Percentiles rank a stretch among this genome's conserved stretches.
These are phyloP conservation scores for Diatrype stigma DNA, from an alignment of 2,329 filamentous ascomycete species.

Conservation along the genomic window DNA sequence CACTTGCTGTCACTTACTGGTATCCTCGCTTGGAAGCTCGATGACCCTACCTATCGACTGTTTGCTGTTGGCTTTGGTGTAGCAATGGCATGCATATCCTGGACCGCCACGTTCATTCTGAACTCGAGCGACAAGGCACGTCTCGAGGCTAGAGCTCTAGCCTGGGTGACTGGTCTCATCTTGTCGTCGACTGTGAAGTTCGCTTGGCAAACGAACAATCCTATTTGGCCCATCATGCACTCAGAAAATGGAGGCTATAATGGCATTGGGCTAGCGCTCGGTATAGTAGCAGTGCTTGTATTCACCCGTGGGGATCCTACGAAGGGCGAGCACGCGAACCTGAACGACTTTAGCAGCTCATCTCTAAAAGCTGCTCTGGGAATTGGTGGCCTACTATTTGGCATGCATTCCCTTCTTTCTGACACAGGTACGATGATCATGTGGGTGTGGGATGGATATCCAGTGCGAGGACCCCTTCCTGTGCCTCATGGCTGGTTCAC, in stretches of 20 bases:
- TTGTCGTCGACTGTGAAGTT: conserved; percentile 88
- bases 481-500: conserved; percentile 89
- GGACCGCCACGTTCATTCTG: conserved; percentile 76
- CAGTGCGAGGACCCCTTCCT: conserved; percentile 79
- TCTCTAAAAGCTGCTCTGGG: conserved; percentile 70
- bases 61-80: conserved; percentile 79
- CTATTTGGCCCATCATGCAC: conserved; percentile 93
- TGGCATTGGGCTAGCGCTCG: conserved; percentile 72
- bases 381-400: conserved; percentile 80
- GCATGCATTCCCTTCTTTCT: conserved; percentile 84
- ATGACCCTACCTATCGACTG: conserved; percentile 69
- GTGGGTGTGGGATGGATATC: conserved; percentile 97
- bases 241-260: conserved; percentile 90
- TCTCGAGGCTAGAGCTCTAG: conserved; percentile 77
- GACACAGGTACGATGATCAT: conserved; percentile 98
- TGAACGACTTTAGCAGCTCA: conserved; percentile 55
- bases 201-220: conserved; percentile 91
- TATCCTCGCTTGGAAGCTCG: conserved; percentile 73
- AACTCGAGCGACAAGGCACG: conserved; percentile 70
- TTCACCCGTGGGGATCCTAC: conserved; percentile 65
- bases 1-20: conserved; percentile 77
- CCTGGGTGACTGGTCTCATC: conserved; percentile 77
- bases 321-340: conserved; percentile 31
- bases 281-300: conserved; percentile 68
- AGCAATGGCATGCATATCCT: conserved; percentile 74